phyloP scores from a whole-genome alignment of 2,329 filamentous ascomycete genomes.

The Lecanoromycetidae sp. region DNA sequence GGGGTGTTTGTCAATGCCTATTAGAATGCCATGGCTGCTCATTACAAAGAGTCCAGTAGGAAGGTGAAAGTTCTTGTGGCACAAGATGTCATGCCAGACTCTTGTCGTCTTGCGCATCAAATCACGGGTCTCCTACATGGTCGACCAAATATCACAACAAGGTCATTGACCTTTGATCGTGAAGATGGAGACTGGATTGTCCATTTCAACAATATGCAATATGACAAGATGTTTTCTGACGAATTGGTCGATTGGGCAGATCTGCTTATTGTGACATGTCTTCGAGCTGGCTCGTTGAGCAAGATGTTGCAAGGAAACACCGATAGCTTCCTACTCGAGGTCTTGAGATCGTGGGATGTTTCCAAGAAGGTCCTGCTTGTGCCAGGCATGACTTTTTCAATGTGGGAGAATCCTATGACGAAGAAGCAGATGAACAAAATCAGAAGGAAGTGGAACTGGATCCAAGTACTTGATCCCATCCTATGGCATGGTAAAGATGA shows the following conservation, averaged over 20 bases:
- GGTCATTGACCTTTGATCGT: neutral
- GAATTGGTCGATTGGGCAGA: conserved; percentile 56
- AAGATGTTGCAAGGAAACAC: conserved; percentile 80
- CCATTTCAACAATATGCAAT: neutral
- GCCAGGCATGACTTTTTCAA: conserved; percentile 75
- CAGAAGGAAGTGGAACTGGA: conserved; percentile 73
- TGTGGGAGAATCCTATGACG: conserved; percentile 85
- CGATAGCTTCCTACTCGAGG: conserved; percentile 66
- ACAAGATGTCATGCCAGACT: conserved; percentile 1
- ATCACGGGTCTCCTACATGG: neutral
- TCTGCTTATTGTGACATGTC: conserved; percentile 68
- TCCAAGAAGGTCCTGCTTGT: conserved; percentile 75
- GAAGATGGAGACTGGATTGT: neutral
- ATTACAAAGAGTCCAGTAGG: neutral
- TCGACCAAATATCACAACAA: conserved; percentile 1
- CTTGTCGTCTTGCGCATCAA: neutral
- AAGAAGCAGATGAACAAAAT: conserved; percentile 79
- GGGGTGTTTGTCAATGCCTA: too few relatives aligned
- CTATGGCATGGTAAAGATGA: conserved; percentile 48
- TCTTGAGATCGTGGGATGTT: conserved; percentile 75
- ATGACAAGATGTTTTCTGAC: neutral
- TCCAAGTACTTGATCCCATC: conserved; percentile 67
- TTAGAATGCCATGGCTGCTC: neutral
- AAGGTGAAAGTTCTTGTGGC: conserved; percentile 5
- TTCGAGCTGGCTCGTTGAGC: conserved; percentile 71